Base-by-base conservation (phyloP, 1,284 basidiomycete species). In the Pseudomicrostroma phylloplanum region DNA sequence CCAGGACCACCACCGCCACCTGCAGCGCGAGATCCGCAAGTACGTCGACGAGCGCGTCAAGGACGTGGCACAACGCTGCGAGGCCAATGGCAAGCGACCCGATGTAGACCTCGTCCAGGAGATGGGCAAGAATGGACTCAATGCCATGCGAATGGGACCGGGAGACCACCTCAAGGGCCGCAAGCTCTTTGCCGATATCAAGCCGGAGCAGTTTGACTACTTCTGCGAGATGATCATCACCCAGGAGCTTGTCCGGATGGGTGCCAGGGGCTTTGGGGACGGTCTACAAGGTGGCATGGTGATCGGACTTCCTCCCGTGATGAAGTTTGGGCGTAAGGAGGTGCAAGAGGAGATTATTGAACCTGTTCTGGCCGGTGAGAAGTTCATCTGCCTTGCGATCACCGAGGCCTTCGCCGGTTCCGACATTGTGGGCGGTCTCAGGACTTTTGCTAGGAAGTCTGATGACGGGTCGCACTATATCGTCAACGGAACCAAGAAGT, bases 371-470 rank as follows among this genome's bases (percentile, higher is more conserved):
- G 81, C 84, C 11, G 91, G 88, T 21, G 88, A 88, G 79, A 93
- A 91, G 80, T 92, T 90, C 63, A 85, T 85, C 73, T 81, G 87
- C 68, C 83, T 97, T 58, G 92, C 92, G 39, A 89, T 96, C 66
- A 85, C 86, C n/a, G 89, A 90, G 79, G 91, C 93, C 0, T 90
- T 90, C 71, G 93, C 92, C 2, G 92, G 92, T 6, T 91, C 89
- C 67, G 92, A 94, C 76, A 54, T 54, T 25, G 91, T 96, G 36
- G 80, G 80, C 60, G 80, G 81, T 41, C 65, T 81, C 26, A 65
- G 87, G 77, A 92, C 89, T 9, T 89, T 86, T 3, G 93, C 93
- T 9, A 85, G 83, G 55, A 89, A 92, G 79, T 87, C 85, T 42
- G 86, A 88, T 64, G 91, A 93, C 73, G 91, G 90, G 42, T 81